Base-by-base conservation (phyloP, 164 flowering plant genomes). In the Berberis thunbergii region DNA sequence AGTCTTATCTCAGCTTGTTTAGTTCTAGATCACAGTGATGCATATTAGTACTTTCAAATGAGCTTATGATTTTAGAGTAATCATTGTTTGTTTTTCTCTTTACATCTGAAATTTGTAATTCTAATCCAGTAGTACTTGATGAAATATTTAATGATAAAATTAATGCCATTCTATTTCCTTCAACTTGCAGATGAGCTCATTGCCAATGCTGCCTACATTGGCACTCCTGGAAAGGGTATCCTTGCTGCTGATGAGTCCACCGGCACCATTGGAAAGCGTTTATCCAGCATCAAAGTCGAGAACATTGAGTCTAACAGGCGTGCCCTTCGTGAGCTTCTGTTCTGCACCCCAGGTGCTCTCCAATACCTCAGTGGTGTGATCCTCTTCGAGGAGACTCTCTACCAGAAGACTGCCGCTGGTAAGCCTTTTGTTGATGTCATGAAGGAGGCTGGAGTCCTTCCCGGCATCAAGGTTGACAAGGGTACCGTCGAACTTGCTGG, bases 181-280 rank as follows among this genome's bases (percentile, higher is more conserved):
- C 5, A 7, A 38, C 5, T 6, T 72, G 65, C 70, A 86, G 89
- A 83, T 71, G 92, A 86, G 80, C 84, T 86, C 12, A 79, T 78
- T 72, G 80, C 79, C 62, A 84, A 83, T 70, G 92, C 92, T 69
- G 72, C 78, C 53, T 83, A 86, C 81, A 86, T 86, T 75, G 92
- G 89, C 63, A 86, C 87, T 70, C 92, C 87, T 26, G 87, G 93
- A 70, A 86, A 86, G 84, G 90, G 93, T 77, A 87, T 87, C 60
- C 93, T 87, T 57, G 90, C 93, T 62, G 93, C 90, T 67, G 93
- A 87, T 72, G 93, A 87, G 68, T 83, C 88, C 26, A 87, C 90
- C 42, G 93, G 93, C n/a, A 87, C 93, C 3, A 85, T 87, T 63
- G 93, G 93, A 39, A 85, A 87, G 75, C 88, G 93, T 62, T 67